Base-by-base conservation (phyloP, 1,139 yeast species). In the Zygosaccharomyces pseudobailii region DNA sequence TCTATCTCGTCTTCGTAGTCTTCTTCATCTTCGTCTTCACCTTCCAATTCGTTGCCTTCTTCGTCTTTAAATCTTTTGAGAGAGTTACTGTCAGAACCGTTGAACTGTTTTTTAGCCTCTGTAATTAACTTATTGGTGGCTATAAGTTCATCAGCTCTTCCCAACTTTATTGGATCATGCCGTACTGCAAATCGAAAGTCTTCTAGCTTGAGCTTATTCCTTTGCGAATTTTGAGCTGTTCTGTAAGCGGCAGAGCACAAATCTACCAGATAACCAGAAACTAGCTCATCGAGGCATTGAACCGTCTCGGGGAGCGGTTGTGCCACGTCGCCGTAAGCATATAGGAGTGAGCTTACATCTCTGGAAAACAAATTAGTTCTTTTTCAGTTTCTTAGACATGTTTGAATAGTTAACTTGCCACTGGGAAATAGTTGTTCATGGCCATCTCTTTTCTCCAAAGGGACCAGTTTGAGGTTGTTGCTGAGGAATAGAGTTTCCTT, bases 121-220 rank as follows among this genome's bases (percentile, higher is more conserved):
- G 81, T 79, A 57, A 90, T 88, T 58, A 79, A 81, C 58, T 81
- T 82, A 56, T 87, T 88, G 63, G 87, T 77, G 42, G 79, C 76
- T 48, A 87, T 75, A 56, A 90, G 77, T 63, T 89, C 94, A 56
- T 86, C 84, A 32, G 89, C 80, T 64, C 97, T 78, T 9, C 95
- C 94, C 42, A 88, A 74, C 62, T 89, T 90, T 48, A 81, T 75
- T 1, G 94, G 87, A 58, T 90, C 97, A 55, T 83, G 79, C 39
- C 96, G 72, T 49, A 90, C 70, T 0, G 88, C 94, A 69, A 88
- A 88, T 56, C 85, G 87, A 69, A 90, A 81, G 64, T 90, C 97
- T 52, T 88, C 96, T 45, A 89, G 83, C 59, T 85, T 84, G 53
- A 90, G 80, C 65, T 94, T 82, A 46, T 79, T 79, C 41, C 95